Conservation (phyloP, 2,329 filamentous ascomycete genomes). For the Xylaria multiplex region DNA sequence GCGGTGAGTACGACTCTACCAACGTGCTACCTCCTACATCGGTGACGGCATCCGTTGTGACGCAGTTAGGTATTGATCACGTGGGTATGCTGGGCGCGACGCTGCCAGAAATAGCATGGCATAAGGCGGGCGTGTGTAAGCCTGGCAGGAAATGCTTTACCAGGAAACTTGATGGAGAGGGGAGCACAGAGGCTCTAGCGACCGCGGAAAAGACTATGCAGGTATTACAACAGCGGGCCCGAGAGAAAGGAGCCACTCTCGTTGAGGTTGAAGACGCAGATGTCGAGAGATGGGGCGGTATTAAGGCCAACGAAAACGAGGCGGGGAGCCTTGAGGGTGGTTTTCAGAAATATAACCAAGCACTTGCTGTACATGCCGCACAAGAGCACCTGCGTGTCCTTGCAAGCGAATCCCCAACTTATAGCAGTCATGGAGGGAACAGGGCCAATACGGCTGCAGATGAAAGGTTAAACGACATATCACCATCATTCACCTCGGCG, state of each 20-base stretch:
- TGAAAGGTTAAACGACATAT: slow-evolving; percentile 49
- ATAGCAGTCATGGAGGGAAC: slow-evolving; percentile 15
- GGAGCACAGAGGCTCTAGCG: slow-evolving; percentile 45
- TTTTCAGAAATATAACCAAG: slow-evolving; percentile 69
- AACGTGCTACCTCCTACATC: slow-evolving; percentile 75
- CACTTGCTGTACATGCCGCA: slow-evolving; percentile 65
- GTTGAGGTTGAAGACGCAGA: slow-evolving; percentile 55
- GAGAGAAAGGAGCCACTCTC: slow-evolving; percentile 62
- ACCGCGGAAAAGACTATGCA: slow-evolving; percentile 38
- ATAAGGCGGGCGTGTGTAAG: slow-evolving; percentile 91
- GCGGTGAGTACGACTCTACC: slow-evolving; percentile 91
- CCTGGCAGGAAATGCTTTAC: slow-evolving; percentile 70
- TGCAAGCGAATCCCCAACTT: slow-evolving; percentile 14
- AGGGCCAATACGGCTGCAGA: slow-evolving; percentile 5
- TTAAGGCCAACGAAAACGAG: slow-evolving; percentile 41
- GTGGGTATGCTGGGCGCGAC: slow-evolving; percentile 81
- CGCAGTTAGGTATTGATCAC: slow-evolving; percentile 87
- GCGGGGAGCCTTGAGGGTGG: slow-evolving; percentile 57
- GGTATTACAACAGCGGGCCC: slow-evolving; percentile 69
- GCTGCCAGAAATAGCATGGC: slow-evolving; percentile 85
- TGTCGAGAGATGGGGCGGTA: slow-evolving; percentile 55
- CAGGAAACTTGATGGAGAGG: slow-evolving; percentile 59
- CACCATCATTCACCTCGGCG: slow-evolving; percentile 69
- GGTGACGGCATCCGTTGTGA: slow-evolving; percentile 77
- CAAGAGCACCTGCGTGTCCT: slow-evolving; percentile 62